Evolutionary conservation across 345 rosid genomes (phyloP), one percentile per base, ranked within the genome.

Genomic region (Litchi chinensis): DNA sequence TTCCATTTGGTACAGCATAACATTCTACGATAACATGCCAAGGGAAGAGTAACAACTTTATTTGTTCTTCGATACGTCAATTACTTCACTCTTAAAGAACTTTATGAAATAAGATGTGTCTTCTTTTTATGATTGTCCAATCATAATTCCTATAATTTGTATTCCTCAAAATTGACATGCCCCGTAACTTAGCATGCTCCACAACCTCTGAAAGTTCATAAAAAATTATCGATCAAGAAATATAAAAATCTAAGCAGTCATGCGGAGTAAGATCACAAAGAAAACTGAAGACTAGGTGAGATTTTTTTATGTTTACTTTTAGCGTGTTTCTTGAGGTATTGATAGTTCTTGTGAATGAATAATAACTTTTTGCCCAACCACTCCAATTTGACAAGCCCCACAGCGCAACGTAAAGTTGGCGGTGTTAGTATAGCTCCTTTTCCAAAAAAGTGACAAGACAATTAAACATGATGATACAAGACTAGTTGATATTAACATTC

Each of bases 121-220:
- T 26, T n/a, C n/a, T n/a, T n/a, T n/a, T n/a, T n/a, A n/a, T 26
- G 28, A 0, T 26, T 26, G 1, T 26, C 1, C 1, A 1, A 26
- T 26, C 28, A 26, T 26, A 26, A 26, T 26, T 26, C 28, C 28
- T 26, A 26, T 26, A 0, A 26, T 26, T 26, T 26, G 28, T 26
- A 26, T 26, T 26, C 98, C 83, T 96, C 97, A 79, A 94, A 96
- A 85, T 94, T 96, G 65, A 86, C 94, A 88, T 96, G 98, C 71
- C 97, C 98, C 5, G 97, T 96, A 44, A 95, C 97, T 83, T 89
- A 28, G 99, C 97, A 87, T 96, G 97, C 80, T 91, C 97, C 80
- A 79, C 90, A 54, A 97, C 1, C 98, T 93, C 99, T 96, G 88
- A 46, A 9, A 8, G 71, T 85, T 65, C 40, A 46, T 18, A 60